A percentile compares a stretch with the other conserved stretches of the same genome.
These are phyloP conservation scores for Grosmannia clavigera DNA, from an alignment of 2,329 filamentous ascomycete species.

Conservation along the genomic window DNA sequence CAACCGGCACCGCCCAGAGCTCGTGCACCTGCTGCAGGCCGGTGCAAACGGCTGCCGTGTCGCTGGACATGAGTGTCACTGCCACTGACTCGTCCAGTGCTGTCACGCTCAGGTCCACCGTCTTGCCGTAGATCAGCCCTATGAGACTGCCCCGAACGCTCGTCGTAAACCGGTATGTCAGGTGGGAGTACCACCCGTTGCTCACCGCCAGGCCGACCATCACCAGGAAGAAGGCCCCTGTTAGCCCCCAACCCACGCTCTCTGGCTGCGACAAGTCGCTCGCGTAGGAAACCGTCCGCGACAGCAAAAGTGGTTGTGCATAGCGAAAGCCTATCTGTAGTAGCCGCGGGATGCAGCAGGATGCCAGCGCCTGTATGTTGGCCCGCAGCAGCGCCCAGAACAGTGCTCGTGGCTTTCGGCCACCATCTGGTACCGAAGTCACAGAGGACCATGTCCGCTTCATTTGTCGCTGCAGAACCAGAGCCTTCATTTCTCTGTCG, in stretches of 20 bases:
- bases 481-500: too few relatives aligned
- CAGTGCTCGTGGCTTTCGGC: too few relatives aligned
- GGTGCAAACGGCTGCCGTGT: slow-evolving; percentile 16
- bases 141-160: slow-evolving; percentile 16
- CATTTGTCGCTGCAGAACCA: too few relatives aligned
- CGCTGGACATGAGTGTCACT: slow-evolving; percentile 19
- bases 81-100: slow-evolving; percentile 14
- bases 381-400: too few relatives aligned
- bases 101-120: slow-evolving; percentile 9
- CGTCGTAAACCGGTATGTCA: background rate
- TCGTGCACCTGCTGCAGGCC: background rate
- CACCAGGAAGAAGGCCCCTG: background rate
- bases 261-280: background rate
- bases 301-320: background rate
- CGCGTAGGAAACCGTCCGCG: background rate
- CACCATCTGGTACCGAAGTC: too few relatives aligned
- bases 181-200: background rate
- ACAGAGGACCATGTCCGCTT: too few relatives aligned
- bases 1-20: background rate
- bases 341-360: background rate
- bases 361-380: too few relatives aligned
- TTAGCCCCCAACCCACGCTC: background rate
- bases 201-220: too few relatives aligned
- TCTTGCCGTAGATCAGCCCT: slow-evolving; percentile 20
- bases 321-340: background rate